These are phyloP conservation scores for Gossypium anomalum DNA, from an alignment of 345 rosid species.

Conservation along the genomic window DNA sequence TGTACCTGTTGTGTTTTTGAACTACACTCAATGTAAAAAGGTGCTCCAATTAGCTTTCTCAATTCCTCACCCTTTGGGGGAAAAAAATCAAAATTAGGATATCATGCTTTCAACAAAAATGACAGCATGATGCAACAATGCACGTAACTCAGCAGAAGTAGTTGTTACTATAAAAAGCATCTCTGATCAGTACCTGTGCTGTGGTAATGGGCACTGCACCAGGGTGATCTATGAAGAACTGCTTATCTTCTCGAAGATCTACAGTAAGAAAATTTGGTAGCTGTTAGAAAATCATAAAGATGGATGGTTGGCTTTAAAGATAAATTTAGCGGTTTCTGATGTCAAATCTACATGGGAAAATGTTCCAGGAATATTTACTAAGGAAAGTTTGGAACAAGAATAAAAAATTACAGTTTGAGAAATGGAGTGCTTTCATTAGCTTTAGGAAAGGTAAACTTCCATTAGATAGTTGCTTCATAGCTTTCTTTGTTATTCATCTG, in stretches of 20 bases:
- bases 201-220: conserved; percentile 70
- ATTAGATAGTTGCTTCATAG: not conserved
- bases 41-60: conserved; percentile 67
- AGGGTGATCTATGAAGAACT: conserved; percentile 61
- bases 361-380: not conserved
- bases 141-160: not conserved
- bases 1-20: conserved; percentile 84
- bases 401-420: not conserved
- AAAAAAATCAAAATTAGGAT: not conserved
- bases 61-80: conserved; percentile 69
- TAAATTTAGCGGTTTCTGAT: not conserved
- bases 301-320: not conserved
- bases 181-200: conserved; percentile 47
- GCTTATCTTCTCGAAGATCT: conserved; percentile 83
- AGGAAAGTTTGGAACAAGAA: not conserved
- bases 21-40: conserved; percentile 75
- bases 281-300: not conserved
- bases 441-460: not conserved
- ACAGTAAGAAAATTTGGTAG: conserved; percentile 21
- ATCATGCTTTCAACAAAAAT: not conserved
- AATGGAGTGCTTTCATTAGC: not conserved
- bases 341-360: not conserved
- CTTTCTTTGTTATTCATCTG: not conserved
- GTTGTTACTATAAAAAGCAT: not conserved
- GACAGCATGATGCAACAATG: not conserved